Base-by-base conservation (phyloP, 805 yeast genomes). In the Pichia paraexigua region DNA sequence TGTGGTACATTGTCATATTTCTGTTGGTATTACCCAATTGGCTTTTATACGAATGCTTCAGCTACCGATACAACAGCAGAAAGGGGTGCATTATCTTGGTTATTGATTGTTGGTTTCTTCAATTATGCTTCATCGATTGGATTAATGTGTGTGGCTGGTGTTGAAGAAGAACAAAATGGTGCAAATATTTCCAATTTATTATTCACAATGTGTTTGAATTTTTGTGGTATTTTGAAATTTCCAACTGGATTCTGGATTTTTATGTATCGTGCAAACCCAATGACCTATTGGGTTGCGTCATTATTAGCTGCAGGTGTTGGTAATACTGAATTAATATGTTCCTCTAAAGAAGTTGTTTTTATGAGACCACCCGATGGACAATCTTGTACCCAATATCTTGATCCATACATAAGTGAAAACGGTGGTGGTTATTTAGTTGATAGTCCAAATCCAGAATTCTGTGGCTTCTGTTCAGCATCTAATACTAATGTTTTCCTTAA, bases 181-280 rank as follows among this genome's bases (percentile, higher is more conserved):
- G 87, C 85, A 54, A 80, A 82, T 58, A 53, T 81, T 51, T 76
- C 79, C 1, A 70, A 77, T 39, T 60, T 85, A 59, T 61, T 82
- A 54, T 83, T 80, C 66, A 79, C 85, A 2, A 67, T 83, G 73
- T 71, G 80, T 41, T 70, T 87, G 68, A 76, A 78, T 50, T 85
- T 86, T 78, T 84, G 89, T 75, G 95, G 95, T 75, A 87, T 84
- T 43, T 70, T 87, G 70, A 80, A 78, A 17, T 71, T 78, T 24
- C 77, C 80, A 43, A 62, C 71, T 20, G 80, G 88, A n/a, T 87
- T 87, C 73, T 80, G 91, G 90, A 71, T 76, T 43, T 85, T 84
- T 73, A 82, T 85, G 88, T 85, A 84, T 73, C 73, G 90, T 63
- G 76, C 73, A 20, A 79, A 84, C 24, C 92, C 94, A 18, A 70